Base-by-base conservation (phyloP, 805 yeast species). In the Lachancea nothofagi region DNA sequence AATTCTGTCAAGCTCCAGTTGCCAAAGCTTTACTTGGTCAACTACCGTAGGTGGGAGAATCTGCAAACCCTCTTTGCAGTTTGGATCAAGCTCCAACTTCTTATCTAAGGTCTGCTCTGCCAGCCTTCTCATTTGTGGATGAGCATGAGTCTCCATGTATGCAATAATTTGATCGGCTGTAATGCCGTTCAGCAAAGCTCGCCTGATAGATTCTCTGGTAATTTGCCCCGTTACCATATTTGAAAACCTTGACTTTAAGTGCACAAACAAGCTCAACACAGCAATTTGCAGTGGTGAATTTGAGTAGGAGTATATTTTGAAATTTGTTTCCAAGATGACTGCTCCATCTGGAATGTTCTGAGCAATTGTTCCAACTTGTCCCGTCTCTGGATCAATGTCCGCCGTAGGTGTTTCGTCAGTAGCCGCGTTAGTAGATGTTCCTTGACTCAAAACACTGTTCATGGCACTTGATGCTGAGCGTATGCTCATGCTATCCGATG, bases 11-110 rank as follows among this genome's bases (percentile, higher is more conserved):
- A 89, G 64, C 59, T 93, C 99, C 44, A 93, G 69, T 66, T 93
- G 97, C 99, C 99, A 93, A 38, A 93, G 70, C 57, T 80, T 81
- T 51, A 93, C 85, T 60, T 93, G 99, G 62, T 93, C 99, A 1
- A 86, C 84, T n/a, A 93, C 95, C 0, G 96, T 93, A 0, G 97
- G 96, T 3, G 97, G 97, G 5, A 84, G 59, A 9, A 93, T 67
- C 54, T 80, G 80, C 43, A 78, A 52, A 46, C 73, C 57, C 48
- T 78, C 74, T 46, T 72, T 72, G 6, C 71, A 63, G 10, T 65
- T 66, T 5, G 66, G 57, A 31, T 65, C 69, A 43, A 78, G 72
- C 44, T 83, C 93, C 37, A 78, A 57, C 56, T 80, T 81, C 51
- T 80, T 83, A 44, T 76, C 78, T 28, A 80, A 56, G 39, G 66